phyloP scores from a whole-genome alignment of 768 basidiomycete genomes.

The Amanita fuliginea region DNA sequence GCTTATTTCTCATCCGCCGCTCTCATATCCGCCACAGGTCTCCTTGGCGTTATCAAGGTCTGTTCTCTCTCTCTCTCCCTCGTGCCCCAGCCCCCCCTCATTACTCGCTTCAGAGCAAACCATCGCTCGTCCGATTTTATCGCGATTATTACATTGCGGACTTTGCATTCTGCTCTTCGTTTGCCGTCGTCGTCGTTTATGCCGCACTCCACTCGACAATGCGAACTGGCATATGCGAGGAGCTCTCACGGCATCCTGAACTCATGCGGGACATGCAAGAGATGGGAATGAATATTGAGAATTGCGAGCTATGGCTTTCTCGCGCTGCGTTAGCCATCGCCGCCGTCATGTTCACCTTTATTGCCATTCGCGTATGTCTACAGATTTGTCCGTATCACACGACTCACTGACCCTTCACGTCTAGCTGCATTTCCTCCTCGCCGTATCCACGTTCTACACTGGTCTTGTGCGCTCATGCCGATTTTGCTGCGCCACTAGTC shows the following conservation, averaged over 20 bases:
- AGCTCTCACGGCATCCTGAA: constrained; percentile 65
- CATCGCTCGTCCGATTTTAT: constrained; percentile 65
- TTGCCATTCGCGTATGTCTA: constrained; percentile 52
- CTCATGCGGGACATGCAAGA: constrained; percentile 60
- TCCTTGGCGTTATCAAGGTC: constrained; percentile 63
- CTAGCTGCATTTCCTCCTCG: constrained; percentile 69
- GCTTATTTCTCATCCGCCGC: constrained; percentile 60
- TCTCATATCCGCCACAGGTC: constrained; percentile 51
- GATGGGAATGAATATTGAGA: constrained; percentile 66
- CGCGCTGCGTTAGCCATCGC: constrained; percentile 49
- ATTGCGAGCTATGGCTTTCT: constrained; percentile 74
- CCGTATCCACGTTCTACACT: constrained; percentile 55
- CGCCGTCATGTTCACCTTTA: constrained; percentile 46
- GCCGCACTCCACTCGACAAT: constrained; percentile 44
- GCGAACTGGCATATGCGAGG: constrained; percentile 59
- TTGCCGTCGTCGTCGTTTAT: constrained; percentile 45
- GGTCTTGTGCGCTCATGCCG: constrained; percentile 34
- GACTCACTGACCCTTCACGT: neutral
- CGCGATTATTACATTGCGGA: constrained; percentile 76
- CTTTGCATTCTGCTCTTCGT: constrained; percentile 57
- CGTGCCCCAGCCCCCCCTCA: neutral
- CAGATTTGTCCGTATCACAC: neutral
- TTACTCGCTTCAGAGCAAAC: constrained; percentile 34
- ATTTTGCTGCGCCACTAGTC: constrained; percentile 9
- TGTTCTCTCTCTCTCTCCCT: constrained; percentile 8